Percentiles rank a stretch among this genome's conserved stretches.
phyloP scores from a whole-genome alignment of 805 yeast genomes.

The Lachancea waltii region DNA sequence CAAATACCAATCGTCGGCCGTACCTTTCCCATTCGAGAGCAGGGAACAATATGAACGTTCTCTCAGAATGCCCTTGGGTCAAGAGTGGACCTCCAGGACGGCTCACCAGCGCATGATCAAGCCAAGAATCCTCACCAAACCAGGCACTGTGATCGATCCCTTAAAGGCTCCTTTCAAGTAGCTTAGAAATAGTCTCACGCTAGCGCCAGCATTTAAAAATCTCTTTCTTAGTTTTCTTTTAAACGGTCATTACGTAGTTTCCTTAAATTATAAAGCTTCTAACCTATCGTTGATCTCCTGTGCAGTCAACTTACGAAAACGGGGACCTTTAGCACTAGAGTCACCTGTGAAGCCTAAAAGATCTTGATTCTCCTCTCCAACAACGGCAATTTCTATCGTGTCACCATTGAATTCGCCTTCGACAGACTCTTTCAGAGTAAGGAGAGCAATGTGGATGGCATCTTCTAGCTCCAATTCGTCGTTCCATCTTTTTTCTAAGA shows the following conservation, averaged over 20 bases:
- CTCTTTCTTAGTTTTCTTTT: not conserved
- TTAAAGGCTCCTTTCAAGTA: slow-evolving; percentile 75
- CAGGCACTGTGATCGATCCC: slow-evolving; percentile 88
- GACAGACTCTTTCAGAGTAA: slow-evolving; percentile 91
- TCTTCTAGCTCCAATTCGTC: slow-evolving; percentile 95
- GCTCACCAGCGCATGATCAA: slow-evolving; percentile 83
- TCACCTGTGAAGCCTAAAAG: slow-evolving; percentile 84
- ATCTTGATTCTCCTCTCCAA: slow-evolving; percentile 77
- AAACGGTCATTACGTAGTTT: not conserved
- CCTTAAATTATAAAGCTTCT: slow-evolving; percentile 65
- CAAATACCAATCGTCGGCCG: slow-evolving; percentile 82
- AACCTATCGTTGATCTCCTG: slow-evolving; percentile 95
- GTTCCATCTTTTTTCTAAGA: slow-evolving; percentile 96
- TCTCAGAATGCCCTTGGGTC: slow-evolving; percentile 92
- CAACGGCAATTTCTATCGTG: slow-evolving; percentile 84
- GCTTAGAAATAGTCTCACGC: no score
- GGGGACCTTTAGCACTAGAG: slow-evolving; percentile 70
- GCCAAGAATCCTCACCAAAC: slow-evolving; percentile 81
- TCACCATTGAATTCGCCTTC: slow-evolving; percentile 98
- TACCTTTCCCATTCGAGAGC: slow-evolving; percentile 91
- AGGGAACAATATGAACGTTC: slow-evolving; percentile 93
- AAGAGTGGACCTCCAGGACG: slow-evolving; percentile 88
- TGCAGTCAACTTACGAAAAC: slow-evolving; percentile 75
- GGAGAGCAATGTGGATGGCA: slow-evolving; percentile 91
- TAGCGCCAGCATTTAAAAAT: not conserved